A percentile compares a stretch with the other conserved stretches of the same genome.
phyloP scores from a whole-genome alignment of 2,329 filamentous ascomycete genomes.

The Exophiala mesophila region DNA sequence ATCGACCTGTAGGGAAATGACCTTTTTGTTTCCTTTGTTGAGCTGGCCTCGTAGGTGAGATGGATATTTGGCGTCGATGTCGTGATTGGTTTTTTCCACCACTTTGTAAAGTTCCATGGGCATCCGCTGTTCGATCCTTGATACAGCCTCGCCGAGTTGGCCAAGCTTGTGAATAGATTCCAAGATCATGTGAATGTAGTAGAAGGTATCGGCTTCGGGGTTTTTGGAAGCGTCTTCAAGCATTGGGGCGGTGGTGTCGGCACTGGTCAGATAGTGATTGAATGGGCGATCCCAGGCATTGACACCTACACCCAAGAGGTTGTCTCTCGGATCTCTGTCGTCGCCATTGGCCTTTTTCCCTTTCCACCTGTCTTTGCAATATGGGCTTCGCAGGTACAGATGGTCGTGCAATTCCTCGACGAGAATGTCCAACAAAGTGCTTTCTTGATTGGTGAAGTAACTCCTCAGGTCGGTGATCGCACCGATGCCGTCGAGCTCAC shows the following conservation, averaged over 20 bases:
- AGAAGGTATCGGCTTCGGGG: conserved; percentile 90
- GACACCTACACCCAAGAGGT: conserved; percentile 15
- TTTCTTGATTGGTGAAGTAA: conserved; percentile 91
- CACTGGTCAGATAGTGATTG: conserved; percentile 53
- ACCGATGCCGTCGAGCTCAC: conserved; percentile 86
- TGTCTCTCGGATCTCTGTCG: conserved; percentile 23
- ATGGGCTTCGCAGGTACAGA: conserved; percentile 93
- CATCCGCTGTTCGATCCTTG: conserved; percentile 85
- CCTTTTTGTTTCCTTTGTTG: conserved; percentile 45
- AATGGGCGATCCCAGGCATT: conserved; percentile 50
- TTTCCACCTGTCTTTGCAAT: conserved; percentile 95
- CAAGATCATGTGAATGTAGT: conserved; percentile 81
- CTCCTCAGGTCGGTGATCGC: conserved; percentile 78
- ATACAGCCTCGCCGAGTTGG: conserved; percentile 76
- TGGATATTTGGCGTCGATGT: conserved; percentile 91
- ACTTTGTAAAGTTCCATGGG: conserved; percentile 91
- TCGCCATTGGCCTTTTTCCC: conserved; percentile 49
- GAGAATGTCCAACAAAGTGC: conserved; percentile 83
- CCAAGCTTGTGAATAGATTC: conserved; percentile 88
- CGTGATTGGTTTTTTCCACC: conserved; percentile 89
- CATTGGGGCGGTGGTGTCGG: conserved; percentile 54
- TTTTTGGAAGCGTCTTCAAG: conserved; percentile 88
- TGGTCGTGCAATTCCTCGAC: conserved; percentile 98
- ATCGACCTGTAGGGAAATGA: conserved; percentile 65
- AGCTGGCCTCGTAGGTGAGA: conserved; percentile 58